Conservation (phyloP, 139 green algal genomes). For the Raphidocelis subcapitata region DNA sequence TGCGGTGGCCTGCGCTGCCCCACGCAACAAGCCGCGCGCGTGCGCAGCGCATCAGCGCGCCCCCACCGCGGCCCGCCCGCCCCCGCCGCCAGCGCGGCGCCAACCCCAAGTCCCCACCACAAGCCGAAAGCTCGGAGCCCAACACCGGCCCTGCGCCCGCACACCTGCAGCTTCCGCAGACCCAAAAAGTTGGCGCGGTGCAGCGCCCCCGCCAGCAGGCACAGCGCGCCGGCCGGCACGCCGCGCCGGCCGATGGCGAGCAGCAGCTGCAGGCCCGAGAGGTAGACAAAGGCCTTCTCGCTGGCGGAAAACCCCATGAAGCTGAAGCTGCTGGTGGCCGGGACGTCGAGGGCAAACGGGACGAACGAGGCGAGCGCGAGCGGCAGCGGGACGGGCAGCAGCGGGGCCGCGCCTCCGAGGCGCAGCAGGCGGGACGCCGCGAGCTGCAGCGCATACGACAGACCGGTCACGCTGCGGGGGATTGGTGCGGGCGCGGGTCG, state of each 20-base stretch:
- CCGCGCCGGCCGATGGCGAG: constrained; percentile 32
- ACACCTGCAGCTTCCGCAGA: constrained; percentile 38
- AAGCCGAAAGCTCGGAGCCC: too few species aligned
- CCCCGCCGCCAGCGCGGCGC: too few species aligned
- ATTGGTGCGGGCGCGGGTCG: neutral
- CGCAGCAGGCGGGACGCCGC: constrained; percentile 4
- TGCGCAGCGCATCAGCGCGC: too few species aligned
- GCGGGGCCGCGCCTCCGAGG: neutral
- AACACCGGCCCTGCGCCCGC: neutral
- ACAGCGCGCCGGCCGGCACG: constrained; percentile 26
- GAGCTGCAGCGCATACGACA: constrained; percentile 44
- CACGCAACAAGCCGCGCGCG: too few species aligned
- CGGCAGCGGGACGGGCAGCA: constrained; percentile 38
- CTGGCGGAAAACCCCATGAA: constrained; percentile 55
- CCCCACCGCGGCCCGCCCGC: too few species aligned
- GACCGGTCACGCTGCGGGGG: constrained; percentile 3
- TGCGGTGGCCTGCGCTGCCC: too few species aligned
- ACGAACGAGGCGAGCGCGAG: constrained; percentile 65
- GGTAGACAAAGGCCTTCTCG: constrained; percentile 72
- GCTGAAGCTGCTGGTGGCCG: constrained; percentile 43
- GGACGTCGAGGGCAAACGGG: constrained; percentile 58
- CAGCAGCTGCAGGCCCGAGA: constrained; percentile 66
- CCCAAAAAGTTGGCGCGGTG: constrained; percentile 57
- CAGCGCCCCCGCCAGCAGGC: constrained; percentile 48
- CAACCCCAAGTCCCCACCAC: too few species aligned